Conservation (phyloP, 257 asterid species). For the Plantago major region DNA sequence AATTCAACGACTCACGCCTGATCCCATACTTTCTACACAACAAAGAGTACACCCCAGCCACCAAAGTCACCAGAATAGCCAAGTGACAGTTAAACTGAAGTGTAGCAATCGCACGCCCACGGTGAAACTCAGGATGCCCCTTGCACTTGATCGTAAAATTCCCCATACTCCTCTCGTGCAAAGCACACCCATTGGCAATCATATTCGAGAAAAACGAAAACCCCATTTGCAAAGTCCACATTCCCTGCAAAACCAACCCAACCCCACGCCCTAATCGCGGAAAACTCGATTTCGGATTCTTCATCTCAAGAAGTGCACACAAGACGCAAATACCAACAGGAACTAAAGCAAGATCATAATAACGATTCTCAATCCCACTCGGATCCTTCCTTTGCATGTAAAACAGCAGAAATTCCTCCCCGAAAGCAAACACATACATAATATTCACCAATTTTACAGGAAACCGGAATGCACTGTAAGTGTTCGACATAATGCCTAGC, state of each 20-base stretch:
- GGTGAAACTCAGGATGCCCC: constrained; percentile 82
- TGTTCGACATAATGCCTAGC: constrained; percentile 48
- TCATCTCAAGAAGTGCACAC: constrained; percentile 68
- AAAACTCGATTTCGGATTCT: constrained; percentile 41
- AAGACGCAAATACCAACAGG: constrained; percentile 68
- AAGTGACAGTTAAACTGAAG: constrained; percentile 88
- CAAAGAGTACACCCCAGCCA: constrained; percentile 42
- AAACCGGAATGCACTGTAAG: constrained; percentile 30
- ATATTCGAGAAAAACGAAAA: constrained; percentile 71
- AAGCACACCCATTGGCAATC: constrained; percentile 64
- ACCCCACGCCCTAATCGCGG: constrained; percentile 67
- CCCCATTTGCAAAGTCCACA: constrained; percentile 95
- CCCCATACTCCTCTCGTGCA: constrained; percentile 78
- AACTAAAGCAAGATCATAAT: constrained; percentile 66
- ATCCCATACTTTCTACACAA: constrained; percentile 52
- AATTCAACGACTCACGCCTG: constrained; percentile 36
- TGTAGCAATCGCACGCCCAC: constrained; percentile 85
- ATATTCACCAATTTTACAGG: constrained; percentile 47
- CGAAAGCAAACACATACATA: constrained; percentile 67
- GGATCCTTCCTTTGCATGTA: constrained; percentile 73
- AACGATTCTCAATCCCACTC: constrained; percentile 79
- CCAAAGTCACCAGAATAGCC: constrained; percentile 59
- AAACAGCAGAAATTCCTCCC: constrained; percentile 69
- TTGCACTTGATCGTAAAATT: constrained; percentile 80
- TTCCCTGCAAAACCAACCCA: constrained; percentile 73